Evolutionary conservation across 2,329 filamentous ascomycete genomes (phyloP), one percentile per base, ranked within the genome.

Genomic region (Fusarium pilosicola): DNA sequence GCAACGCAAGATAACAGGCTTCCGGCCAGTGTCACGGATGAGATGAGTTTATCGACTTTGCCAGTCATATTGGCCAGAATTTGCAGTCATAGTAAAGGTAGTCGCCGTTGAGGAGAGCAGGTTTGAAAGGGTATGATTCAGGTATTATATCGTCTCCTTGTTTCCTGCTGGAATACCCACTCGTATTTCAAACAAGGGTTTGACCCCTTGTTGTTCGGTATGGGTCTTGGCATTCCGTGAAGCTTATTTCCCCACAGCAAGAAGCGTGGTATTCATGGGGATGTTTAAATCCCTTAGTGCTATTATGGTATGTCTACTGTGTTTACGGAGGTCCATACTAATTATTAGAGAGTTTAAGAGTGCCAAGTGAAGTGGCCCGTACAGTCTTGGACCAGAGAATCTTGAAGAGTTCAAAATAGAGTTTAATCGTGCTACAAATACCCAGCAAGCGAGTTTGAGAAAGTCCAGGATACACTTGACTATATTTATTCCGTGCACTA

Each of bases 1-100:
- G 76, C 67, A n/a, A 73, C 24, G 30, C 68, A 77, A 3, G 75
- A 76, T 10, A 77, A 45, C 18, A 65, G 10, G 51, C 74, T 77
- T n/a, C 74, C 76, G n/a, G 65, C 68, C 59, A 77, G 56, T 26
- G 76, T 77, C 41, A 77, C 65, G 39, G 67, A 72, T 12, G 76
- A 73, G 39, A 77, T 59, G n/a, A 62, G 54, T 62, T 56, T 76
- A 42, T 72, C 70, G 26, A 67, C 63, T 55, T 73, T 64, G 11
- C 45, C 54, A 46, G 51, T 55, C 74, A 75, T 75, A 32, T 41
- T 70, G 56, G 41, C 30, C 48, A 44, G 30, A 36, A 30, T 34
- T 12, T 17, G 24, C 22, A 30, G 28, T 51, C 67, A 70, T 70
- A 70, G 28, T 57, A 58, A 39, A 55, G 36, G 26, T 18, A 58